A percentile compares a stretch with the other conserved stretches of the same genome.
These are phyloP conservation scores for Aegle marmelos DNA, from an alignment of 345 rosid species.

Conservation along the genomic window DNA sequence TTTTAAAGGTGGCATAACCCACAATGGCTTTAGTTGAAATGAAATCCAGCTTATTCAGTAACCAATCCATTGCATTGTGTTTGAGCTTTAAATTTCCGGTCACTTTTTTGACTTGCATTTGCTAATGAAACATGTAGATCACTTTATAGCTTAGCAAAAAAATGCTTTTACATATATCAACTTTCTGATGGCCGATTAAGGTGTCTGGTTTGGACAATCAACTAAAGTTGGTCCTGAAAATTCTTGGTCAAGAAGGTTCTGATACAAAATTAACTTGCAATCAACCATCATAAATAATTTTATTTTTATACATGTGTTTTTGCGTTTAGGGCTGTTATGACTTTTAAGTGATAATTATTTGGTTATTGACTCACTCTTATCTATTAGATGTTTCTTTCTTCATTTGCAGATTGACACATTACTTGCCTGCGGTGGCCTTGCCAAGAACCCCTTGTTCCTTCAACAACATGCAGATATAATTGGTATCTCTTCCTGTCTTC, in stretches of 20 bases:
- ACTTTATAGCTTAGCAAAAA: background rate
- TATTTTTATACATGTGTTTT: background rate
- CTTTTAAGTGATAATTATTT: conserved; percentile 5
- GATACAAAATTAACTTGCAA: background rate
- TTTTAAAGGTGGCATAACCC: background rate
- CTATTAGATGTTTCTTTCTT: conserved; percentile 2
- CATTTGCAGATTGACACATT: conserved; percentile 68
- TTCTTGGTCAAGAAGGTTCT: background rate
- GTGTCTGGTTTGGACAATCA: background rate
- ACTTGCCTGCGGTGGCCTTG: conserved; percentile 89
- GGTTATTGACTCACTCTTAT: background rate
- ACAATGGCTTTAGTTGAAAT: background rate
- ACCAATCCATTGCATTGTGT: background rate
- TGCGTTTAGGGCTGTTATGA: background rate
- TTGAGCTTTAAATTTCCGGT: background rate
- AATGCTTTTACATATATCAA: background rate
- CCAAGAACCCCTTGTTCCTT: conserved; percentile 66
- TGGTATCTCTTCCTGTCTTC: conserved; percentile 40
- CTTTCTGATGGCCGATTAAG: background rate
- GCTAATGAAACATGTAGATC: background rate
- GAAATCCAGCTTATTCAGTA: background rate
- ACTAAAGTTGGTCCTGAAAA: background rate
- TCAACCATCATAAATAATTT: background rate
- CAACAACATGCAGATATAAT: conserved; percentile 87
- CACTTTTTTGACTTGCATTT: background rate